Conservation (phyloP, 768 basidiomycete genomes). For the Crepidotus variabilis region DNA sequence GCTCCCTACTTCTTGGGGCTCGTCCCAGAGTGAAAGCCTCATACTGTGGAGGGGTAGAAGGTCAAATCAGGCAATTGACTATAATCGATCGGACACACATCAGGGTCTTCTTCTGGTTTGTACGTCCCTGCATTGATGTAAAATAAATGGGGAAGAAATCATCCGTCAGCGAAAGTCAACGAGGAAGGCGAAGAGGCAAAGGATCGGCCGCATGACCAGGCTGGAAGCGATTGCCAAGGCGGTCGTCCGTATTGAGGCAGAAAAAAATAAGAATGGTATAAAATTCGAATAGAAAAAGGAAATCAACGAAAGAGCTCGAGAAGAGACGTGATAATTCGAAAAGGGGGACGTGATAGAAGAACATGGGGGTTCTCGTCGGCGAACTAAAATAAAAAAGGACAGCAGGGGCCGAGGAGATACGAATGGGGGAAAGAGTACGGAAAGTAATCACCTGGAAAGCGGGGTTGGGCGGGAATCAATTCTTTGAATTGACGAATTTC, state of each 20-base stretch:
- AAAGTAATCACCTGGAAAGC: constrained; percentile 53
- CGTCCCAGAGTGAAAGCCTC: constrained; percentile 76
- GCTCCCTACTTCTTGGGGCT: constrained; percentile 56
- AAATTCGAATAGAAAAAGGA: constrained; percentile 21
- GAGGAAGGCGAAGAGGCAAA: constrained; percentile 10
- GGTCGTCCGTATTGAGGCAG: constrained; percentile 3
- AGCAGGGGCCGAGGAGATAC: constrained; percentile 6
- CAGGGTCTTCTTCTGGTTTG: constrained; percentile 82
- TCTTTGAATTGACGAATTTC: constrained; percentile 97
- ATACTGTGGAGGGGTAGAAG: constrained; percentile 43
- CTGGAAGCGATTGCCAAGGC: background rate
- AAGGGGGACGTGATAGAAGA: constrained; percentile 21
- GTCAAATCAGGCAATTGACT: constrained; percentile 16
- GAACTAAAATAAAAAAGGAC: constrained; percentile 21
- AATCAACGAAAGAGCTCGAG: constrained; percentile 16
- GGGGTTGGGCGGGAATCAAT: constrained; percentile 57
- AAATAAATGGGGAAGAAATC: constrained; percentile 15
- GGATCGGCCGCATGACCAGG: constrained; percentile 9
- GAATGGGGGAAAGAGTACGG: constrained; percentile 11
- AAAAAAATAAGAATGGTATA: constrained; percentile 15
- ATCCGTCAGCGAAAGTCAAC: constrained; percentile 1
- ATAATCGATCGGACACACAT: constrained; percentile 44
- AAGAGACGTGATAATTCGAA: constrained; percentile 17
- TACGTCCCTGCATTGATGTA: constrained; percentile 50
- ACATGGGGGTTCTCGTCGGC: constrained; percentile 18